Base-by-base conservation (phyloP, 306 rosid species). In the Gastrolobium bilobum region DNA sequence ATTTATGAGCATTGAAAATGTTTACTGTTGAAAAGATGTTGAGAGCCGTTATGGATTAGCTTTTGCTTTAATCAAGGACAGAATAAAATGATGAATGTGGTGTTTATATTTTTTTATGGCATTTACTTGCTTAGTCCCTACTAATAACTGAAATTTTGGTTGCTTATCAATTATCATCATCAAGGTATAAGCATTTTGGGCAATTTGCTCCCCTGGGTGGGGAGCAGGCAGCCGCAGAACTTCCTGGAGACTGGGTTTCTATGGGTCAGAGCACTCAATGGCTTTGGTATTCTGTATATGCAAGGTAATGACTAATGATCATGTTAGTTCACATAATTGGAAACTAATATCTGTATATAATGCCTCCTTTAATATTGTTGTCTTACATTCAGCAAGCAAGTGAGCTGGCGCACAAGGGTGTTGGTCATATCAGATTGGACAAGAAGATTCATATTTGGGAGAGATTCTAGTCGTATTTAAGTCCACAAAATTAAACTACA, bases 201-300 rank as follows among this genome's bases (percentile, higher is more conserved):
- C 91, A 90, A 84, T 92, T 92, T 52, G 97, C 94, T 72, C 89
- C 94, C 6, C 68, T 90, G 64, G 94, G 93, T 11, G 94, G 94
- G 53, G 94, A 88, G 73, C 87, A 89, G 68, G 82, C 92, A 33
- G 94, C 91, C 1, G 93, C 92, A 38, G 92, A 89, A 84, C 91
- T 91, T 20, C 97, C 91, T 3, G 92, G 94, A 76, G 94, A 91
- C 65, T 89, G 94, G 97, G 92, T 89, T 85, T 89, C 97, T 38
- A 82, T 85, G 73, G 94, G 94, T 40, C 92, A 73, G 47, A 86
- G 94, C 85, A 86, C 92, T 46, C 97, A 90, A 44, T 91, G 97
- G 91, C 94, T 91, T 50, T 89, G 92, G 94, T 88, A 89, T 85
- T 90, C 97, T 62, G 88, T 92, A 75, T 90, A 92, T 82, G 97